phyloP scores from a whole-genome alignment of 2,329 filamentous ascomycete genomes.

The Aspergillus melleus region DNA sequence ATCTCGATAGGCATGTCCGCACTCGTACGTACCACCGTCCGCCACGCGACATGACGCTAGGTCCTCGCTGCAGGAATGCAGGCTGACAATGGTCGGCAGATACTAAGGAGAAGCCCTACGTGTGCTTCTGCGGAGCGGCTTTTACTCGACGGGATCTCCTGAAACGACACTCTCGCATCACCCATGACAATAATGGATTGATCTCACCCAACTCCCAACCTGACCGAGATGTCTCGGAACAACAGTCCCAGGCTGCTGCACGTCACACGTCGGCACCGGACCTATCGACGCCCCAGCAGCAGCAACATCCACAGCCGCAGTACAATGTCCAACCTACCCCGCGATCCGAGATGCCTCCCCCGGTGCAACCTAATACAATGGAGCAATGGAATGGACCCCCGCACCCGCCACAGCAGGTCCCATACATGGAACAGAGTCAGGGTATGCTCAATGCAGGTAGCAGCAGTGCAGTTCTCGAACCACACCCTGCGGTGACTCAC shows the following conservation, averaged over 20 bases:
- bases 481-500: slow-evolving; percentile 27
- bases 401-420: slow-evolving; percentile 22
- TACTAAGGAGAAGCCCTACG: slow-evolving; percentile 38
- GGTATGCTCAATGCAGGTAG: slow-evolving; percentile 20
- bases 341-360: slow-evolving; percentile 23
- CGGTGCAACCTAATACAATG: slow-evolving; percentile 18
- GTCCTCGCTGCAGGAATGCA: neutral
- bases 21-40: slow-evolving; percentile 29
- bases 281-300: slow-evolving; percentile 6
- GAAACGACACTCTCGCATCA: slow-evolving; percentile 35
- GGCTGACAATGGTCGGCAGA: slow-evolving; percentile 23
- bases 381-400: slow-evolving; percentile 31
- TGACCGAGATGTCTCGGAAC: slow-evolving; percentile 18
- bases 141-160: slow-evolving; percentile 38
- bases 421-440: slow-evolving; percentile 28
- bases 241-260: slow-evolving; percentile 10
- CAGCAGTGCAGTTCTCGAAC: slow-evolving; percentile 14
- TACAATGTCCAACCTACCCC: slow-evolving; percentile 17
- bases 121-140: slow-evolving; percentile 37
- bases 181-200: slow-evolving; percentile 31
- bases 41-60: neutral
- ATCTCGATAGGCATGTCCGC: slow-evolving; percentile 38
- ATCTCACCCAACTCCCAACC: slow-evolving; percentile 31
- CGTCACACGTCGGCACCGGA: slow-evolving; percentile 19
- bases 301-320: slow-evolving; percentile 10